A percentile compares a stretch with the other conserved stretches of the same genome.
These are phyloP conservation scores for Leucoagaricus sp. DNA, from an alignment of 1,284 basidiomycete genomes.

Conservation along the genomic window DNA sequence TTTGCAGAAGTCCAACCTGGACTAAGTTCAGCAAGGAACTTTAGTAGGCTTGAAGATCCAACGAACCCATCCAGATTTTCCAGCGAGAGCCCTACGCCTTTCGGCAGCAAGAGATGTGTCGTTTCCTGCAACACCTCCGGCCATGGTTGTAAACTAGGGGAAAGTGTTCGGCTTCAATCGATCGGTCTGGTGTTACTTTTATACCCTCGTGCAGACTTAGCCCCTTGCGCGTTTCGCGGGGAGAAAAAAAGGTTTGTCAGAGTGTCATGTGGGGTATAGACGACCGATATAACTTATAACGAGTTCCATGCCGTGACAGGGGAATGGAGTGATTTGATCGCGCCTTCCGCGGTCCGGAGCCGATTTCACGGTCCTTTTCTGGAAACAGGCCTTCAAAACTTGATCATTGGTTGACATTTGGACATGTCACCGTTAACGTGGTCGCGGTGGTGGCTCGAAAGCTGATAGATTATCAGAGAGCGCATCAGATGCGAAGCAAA, in stretches of 20 bases:
- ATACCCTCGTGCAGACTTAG: conserved; percentile 8
- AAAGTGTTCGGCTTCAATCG: neutral
- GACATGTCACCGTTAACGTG: neutral
- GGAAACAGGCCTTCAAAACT: neutral
- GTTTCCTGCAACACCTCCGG: conserved; percentile 33
- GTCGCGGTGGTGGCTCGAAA: neutral
- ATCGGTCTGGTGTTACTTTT: neutral
- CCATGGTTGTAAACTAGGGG: conserved; percentile 36
- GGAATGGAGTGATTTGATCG: conserved; percentile 2
- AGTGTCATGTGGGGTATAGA: neutral
- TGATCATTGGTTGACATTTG: too few relatives aligned
- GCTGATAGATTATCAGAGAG: neutral
- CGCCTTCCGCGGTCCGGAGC: neutral
- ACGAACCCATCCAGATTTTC: conserved; percentile 67
- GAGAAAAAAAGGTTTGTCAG: neutral
- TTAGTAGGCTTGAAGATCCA: conserved; percentile 1
- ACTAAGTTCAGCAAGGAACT: neutral
- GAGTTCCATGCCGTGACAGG: neutral
- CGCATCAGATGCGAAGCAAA: neutral
- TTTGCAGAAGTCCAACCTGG: conserved; percentile 63
- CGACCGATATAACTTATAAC: neutral
- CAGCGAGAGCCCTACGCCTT: conserved; percentile 57
- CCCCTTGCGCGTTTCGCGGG: conserved; percentile 3
- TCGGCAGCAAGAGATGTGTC: conserved; percentile 37
- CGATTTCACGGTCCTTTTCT: neutral